Evolutionary conservation across 1,139 yeast genomes (phyloP), one percentile per base, ranked within the genome.

Genomic region (Hyphopichia fennica): DNA sequence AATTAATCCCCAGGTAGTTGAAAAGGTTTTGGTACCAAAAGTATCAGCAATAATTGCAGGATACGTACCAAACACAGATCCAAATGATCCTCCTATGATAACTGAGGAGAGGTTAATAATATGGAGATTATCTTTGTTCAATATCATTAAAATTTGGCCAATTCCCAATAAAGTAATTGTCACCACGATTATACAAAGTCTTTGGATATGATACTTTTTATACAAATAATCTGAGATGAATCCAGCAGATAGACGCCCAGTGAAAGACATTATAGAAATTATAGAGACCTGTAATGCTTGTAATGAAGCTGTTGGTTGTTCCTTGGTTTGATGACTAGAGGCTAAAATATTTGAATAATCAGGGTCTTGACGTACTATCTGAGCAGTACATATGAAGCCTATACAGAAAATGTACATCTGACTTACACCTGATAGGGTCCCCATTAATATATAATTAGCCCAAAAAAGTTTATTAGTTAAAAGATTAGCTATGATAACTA

Each of bases 31-130:
- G 0, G 76, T 67, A 2, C 78, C 79, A 54, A 69, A 72, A 31
- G 54, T 54, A 46, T 73, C 79, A 1, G 78, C 77, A 35, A 72
- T 67, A 4, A 73, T 62, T 1, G 79, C 77, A 5, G 79, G 79
- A 45, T 72, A 73, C 0, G 71, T 67, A 1, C 77, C 77, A 50
- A 67, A 71, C 3, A 63, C 51, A 29, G 71, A 56, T 0, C 79
- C 79, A 49, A 69, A 73, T 34, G 72, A 58, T 2, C 61, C 60
- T 1, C 79, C 78, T 27, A 66, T 60, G 6, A 67, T 45, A 0
- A 59, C 57, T 1, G 77, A 71, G 0, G 71, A 52, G 10, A 70
- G 34, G 0, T 68, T 55, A 2, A 72, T 52, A 17, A 65, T 49
- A 23, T 52, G 53, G 6, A 63, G 41, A 35, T 58, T 58, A 43